Percentiles rank a stretch among this genome's conserved stretches.
phyloP scores from a whole-genome alignment of 352 stramenopile species.

The Aphanomyces invadans region DNA sequence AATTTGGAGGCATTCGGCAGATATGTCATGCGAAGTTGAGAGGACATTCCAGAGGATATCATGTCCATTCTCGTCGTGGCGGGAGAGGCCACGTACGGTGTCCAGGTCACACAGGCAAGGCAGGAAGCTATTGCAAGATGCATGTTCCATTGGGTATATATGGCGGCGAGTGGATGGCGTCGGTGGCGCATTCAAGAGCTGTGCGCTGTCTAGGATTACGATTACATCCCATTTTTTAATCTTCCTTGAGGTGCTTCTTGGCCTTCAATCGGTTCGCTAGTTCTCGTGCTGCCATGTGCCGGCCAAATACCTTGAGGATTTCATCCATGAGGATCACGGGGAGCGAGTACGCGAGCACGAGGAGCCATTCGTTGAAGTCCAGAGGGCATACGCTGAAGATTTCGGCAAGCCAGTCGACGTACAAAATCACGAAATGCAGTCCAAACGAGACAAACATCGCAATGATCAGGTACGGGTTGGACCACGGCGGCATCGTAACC shows the following conservation, averaged over 20 bases:
- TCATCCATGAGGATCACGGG: conserved; percentile 93
- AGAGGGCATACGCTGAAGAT: conserved; percentile 92
- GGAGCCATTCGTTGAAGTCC: conserved; percentile 86
- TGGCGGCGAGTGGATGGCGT: no score
- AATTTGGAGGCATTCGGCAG: neutral
- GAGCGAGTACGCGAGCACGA: conserved; percentile 88
- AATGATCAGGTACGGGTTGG: conserved; percentile 90
- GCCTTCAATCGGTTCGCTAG: conserved; percentile 48
- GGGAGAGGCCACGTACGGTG: neutral
- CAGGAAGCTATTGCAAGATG: no score
- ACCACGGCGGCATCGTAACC: conserved; percentile 88
- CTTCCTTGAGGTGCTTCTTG: conserved; percentile 43
- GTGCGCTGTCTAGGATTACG: neutral
- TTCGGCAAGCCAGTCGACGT: conserved; percentile 87
- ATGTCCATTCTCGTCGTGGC: neutral
- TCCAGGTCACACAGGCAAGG: no score
- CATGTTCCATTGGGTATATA: no score
- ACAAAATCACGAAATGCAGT: conserved; percentile 92
- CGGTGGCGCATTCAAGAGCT: neutral
- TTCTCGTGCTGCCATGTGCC: conserved; percentile 66
- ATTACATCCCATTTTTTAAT: conserved; percentile 5
- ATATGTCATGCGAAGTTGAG: no score
- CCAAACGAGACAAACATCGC: conserved; percentile 90
- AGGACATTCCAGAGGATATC: no score
- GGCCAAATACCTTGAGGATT: conserved; percentile 89